Percentiles rank a stretch among this genome's conserved stretches.
These are phyloP conservation scores for Heliamphora exappendiculata DNA, from an alignment of 148 eudicot species.

Conservation along the genomic window DNA sequence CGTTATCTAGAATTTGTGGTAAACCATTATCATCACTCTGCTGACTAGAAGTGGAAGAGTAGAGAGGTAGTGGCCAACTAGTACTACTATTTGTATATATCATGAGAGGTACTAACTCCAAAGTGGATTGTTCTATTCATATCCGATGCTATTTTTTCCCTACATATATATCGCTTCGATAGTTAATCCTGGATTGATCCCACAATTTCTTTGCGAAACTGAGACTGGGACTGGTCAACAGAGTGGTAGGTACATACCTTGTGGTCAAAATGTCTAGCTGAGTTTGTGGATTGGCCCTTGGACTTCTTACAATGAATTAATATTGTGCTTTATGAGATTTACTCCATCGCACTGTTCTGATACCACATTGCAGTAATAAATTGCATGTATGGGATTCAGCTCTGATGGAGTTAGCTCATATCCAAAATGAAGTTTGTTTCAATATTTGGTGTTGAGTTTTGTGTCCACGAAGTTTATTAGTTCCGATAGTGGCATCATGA, in stretches of 20 bases:
- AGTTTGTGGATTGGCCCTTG: not conserved
- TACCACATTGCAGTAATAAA: no score
- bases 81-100: no score
- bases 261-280: not conserved
- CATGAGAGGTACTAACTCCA: not conserved
- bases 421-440: not conserved
- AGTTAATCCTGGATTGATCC: not conserved
- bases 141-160: not conserved
- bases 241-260: not conserved
- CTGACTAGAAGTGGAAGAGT: not conserved
- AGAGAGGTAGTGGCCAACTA: not conserved
- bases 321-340: not conserved
- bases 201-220: not conserved
- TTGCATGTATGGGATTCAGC: no score
- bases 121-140: not conserved
- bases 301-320: not conserved
- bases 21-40: not conserved
- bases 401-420: no score
- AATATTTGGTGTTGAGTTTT: not conserved
- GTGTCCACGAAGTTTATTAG: not conserved
- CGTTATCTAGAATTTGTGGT: not conserved
- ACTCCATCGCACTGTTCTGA: not conserved
- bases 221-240: not conserved
- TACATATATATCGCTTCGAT: not conserved
- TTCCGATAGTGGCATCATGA: not conserved